Conservation (phyloP, 2,329 filamentous ascomycete species). For the Stagonosporopsis cucurbitacearum region DNA sequence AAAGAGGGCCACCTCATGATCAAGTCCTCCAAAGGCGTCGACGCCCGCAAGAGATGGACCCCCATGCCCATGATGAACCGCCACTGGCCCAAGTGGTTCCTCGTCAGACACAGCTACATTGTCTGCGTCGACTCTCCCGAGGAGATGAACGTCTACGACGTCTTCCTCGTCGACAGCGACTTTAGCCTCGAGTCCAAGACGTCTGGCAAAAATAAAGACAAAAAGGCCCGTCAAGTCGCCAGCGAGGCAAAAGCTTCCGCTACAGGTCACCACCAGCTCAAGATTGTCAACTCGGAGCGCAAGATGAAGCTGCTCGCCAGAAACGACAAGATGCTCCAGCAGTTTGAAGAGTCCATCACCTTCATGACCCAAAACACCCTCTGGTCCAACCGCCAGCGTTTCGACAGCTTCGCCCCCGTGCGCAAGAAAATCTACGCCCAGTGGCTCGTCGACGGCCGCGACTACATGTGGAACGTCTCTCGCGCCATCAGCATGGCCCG, state of each 20-base stretch:
- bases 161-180: conserved; percentile 91
- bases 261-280: conserved; percentile 81
- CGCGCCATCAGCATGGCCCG: conserved; percentile 95
- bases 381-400: conserved; percentile 85
- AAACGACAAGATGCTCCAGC: conserved; percentile 85
- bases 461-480: conserved; percentile 99
- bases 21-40: conserved; percentile 85
- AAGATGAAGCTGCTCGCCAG: conserved; percentile 90
- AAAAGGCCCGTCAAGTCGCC: conserved; percentile 66
- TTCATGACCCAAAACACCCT: conserved; percentile 83
- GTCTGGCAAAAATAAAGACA: conserved; percentile 53
- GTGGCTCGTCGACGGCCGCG: conserved; percentile 94
- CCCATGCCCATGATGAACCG: conserved; percentile 79
- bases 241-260: conserved; percentile 69
- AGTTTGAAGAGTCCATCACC: conserved; percentile 91
- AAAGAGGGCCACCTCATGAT: conserved; percentile 96
- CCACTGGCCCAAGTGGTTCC: conserved; percentile 94
- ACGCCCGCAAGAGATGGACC: conserved; percentile 81
- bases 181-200: conserved; percentile 82
- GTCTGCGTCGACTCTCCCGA: conserved; percentile 98
- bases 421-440: conserved; percentile 86
- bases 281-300: conserved; percentile 88
- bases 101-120: conserved; percentile 96
- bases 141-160: conserved; percentile 98
- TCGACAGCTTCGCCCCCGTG: conserved; percentile 92